Percentiles rank a stretch among this genome's conserved stretches.
Conservation (phyloP, 306 rosid genomes). For the Calophaca sinica region DNA sequence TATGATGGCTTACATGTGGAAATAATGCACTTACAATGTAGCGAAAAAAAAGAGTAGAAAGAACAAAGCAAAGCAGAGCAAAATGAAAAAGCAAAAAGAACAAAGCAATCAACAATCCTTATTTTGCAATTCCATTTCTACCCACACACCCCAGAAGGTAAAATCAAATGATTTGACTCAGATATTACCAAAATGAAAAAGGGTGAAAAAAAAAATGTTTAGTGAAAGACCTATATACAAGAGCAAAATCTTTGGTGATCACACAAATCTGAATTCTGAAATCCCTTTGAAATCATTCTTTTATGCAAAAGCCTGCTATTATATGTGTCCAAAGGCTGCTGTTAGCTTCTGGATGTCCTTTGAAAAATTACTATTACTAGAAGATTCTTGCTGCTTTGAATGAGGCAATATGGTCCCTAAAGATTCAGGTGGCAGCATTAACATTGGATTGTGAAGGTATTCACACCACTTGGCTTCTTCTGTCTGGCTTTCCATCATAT, state of each 20-base stretch:
- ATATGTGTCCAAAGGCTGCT: slow-evolving; percentile 61
- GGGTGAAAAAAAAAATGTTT: slow-evolving; percentile 36
- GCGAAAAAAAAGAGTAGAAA: slow-evolving; percentile 28
- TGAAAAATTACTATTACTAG: slow-evolving; percentile 42
- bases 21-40: slow-evolving; percentile 45
- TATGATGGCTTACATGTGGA: slow-evolving; percentile 40
- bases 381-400: slow-evolving; percentile 50
- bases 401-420: slow-evolving; percentile 47
- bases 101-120: slow-evolving; percentile 48
- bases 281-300: slow-evolving; percentile 19
- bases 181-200: slow-evolving; percentile 46
- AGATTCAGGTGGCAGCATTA: slow-evolving; percentile 51
- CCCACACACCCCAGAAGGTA: slow-evolving; percentile 10
- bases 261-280: not conserved
- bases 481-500: slow-evolving; percentile 44
- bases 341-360: slow-evolving; percentile 57
- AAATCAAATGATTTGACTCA: slow-evolving; percentile 48
- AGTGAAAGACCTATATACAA: slow-evolving; percentile 51
- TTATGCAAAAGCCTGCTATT: slow-evolving; percentile 43
- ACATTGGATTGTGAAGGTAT: slow-evolving; percentile 56
- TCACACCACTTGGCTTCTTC: slow-evolving; percentile 66
- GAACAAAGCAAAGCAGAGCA: slow-evolving; percentile 7
- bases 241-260: slow-evolving; percentile 47
- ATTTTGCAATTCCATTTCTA: slow-evolving; percentile 53
- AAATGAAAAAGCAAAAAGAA: too few relatives aligned